A percentile compares a stretch with the other conserved stretches of the same genome.
phyloP scores from a whole-genome alignment of 192 early-diverging fungal genomes.

The Coemansia sp. region DNA sequence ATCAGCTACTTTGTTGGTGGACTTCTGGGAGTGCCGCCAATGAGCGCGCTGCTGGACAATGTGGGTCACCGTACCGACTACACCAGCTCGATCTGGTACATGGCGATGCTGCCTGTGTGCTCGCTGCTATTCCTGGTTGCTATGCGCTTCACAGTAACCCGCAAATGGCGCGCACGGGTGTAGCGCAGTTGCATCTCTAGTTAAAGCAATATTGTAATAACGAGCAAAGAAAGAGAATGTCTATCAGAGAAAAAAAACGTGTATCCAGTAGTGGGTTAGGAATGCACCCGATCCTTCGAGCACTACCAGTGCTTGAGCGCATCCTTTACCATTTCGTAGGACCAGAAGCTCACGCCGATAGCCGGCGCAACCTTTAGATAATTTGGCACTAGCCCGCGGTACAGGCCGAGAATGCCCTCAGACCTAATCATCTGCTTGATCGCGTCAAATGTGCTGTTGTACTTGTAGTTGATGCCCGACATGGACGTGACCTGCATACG shows the following conservation, averaged over 20 bases:
- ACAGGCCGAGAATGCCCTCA: slow-evolving; percentile 68
- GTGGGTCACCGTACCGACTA: slow-evolving; percentile 47
- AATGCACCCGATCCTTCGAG: too few species aligned
- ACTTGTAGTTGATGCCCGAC: slow-evolving; percentile 65
- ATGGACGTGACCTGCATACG: slow-evolving; percentile 77
- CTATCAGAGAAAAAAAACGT: too few species aligned
- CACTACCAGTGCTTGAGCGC: slow-evolving; percentile 53
- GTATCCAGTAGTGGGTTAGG: too few species aligned
- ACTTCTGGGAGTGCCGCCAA: slow-evolving; percentile 41
- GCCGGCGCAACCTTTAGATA: slow-evolving; percentile 83
- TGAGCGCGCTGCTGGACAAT: slow-evolving; percentile 45
- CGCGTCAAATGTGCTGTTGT: slow-evolving; percentile 69
- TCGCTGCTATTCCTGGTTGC: slow-evolving; percentile 31
- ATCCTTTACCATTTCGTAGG: slow-evolving; percentile 76
- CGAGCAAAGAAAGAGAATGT: neutral
- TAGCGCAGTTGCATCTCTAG: too few species aligned
- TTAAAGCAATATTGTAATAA: neutral
- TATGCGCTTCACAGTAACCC: slow-evolving; percentile 35
- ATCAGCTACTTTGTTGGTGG: slow-evolving; percentile 43
- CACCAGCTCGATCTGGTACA: slow-evolving; percentile 44
- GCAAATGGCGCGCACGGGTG: slow-evolving; percentile 9
- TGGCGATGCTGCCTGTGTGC: slow-evolving; percentile 39
- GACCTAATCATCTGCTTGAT: slow-evolving; percentile 57
- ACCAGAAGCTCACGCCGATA: slow-evolving; percentile 77
- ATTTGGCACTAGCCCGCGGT: slow-evolving; percentile 76